phyloP scores from a whole-genome alignment of 495 filamentous ascomycete genomes.

The Trichoderma orchidacearum region DNA sequence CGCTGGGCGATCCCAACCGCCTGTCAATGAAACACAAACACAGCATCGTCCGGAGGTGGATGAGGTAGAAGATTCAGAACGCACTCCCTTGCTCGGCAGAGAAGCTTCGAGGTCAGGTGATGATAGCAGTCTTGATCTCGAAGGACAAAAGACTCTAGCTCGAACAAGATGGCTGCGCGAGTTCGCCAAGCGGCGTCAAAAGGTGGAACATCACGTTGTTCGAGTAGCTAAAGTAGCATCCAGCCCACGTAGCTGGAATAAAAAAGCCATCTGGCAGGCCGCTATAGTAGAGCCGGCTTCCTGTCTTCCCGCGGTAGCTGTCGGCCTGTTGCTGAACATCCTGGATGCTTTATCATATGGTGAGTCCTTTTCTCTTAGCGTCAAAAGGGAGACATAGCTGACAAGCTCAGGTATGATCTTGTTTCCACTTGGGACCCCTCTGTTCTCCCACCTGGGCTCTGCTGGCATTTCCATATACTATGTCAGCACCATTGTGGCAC shows the following conservation, averaged over 20 bases:
- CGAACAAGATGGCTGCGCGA: constrained; percentile 8
- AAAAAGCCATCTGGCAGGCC: constrained; percentile 45
- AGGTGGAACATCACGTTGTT: constrained; percentile 1
- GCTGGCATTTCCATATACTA: constrained; percentile 99
- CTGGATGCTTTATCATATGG: constrained; percentile 92
- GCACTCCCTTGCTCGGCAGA: neutral
- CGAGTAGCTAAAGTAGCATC: constrained; percentile 9
- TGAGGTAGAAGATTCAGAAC: neutral
- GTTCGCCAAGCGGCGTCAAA: constrained; percentile 2
- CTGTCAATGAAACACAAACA: neutral
- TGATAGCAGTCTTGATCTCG: constrained; percentile 17
- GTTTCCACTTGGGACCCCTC: constrained; percentile 73
- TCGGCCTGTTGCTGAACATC: constrained; percentile 83
- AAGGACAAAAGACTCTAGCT: constrained; percentile 21
- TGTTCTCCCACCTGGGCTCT: constrained; percentile 71
- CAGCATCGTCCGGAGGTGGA: neutral
- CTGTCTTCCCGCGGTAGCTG: constrained; percentile 69
- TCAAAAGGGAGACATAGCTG: neutral
- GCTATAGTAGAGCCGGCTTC: constrained; percentile 51
- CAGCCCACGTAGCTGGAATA: constrained; percentile 63
- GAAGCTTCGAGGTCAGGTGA: neutral
- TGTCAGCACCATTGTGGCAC: constrained; percentile 88
- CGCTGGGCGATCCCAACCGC: neutral
- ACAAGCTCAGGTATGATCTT: constrained; percentile 63
- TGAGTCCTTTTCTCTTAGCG: constrained; percentile 13